phyloP scores from a whole-genome alignment of 2,329 filamentous ascomycete species.

The Trichoderma lentiforme region DNA sequence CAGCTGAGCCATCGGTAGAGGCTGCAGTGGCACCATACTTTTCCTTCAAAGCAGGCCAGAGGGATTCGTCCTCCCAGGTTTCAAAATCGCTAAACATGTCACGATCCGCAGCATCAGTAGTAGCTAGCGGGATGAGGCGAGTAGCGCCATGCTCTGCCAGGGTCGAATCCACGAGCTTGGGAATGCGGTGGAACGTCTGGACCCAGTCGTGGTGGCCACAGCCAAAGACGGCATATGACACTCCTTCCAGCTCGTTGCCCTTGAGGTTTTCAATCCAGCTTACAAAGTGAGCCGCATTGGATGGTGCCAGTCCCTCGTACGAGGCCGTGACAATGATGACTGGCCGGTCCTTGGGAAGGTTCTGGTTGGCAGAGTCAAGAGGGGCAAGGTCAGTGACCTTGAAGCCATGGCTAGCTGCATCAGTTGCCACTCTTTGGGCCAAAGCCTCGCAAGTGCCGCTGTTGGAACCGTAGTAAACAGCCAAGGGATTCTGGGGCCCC shows the following conservation, averaged over 20 bases:
- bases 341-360: slow-evolving; percentile 57
- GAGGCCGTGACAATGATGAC: slow-evolving; percentile 66
- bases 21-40: slow-evolving; percentile 39
- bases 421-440: slow-evolving; percentile 58
- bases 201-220: slow-evolving; percentile 59
- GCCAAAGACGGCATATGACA: slow-evolving; percentile 67
- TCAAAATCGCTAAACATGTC: slow-evolving; percentile 69
- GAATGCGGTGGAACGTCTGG: slow-evolving; percentile 64
- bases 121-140: slow-evolving; percentile 45
- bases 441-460: slow-evolving; percentile 71
- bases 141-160: slow-evolving; percentile 39
- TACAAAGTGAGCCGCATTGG: slow-evolving; percentile 68
- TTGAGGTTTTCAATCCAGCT: slow-evolving; percentile 59
- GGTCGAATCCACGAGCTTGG: slow-evolving; percentile 56
- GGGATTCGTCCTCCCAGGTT: slow-evolving; percentile 58
- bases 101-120: slow-evolving; percentile 57
- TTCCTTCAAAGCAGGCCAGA: slow-evolving; percentile 49
- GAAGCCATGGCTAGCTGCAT: slow-evolving; percentile 60
- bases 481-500: slow-evolving; percentile 44
- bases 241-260: slow-evolving; percentile 49
- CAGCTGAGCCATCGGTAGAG: slow-evolving; percentile 5
- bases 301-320: slow-evolving; percentile 71
- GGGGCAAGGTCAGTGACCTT: slow-evolving; percentile 48
- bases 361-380: slow-evolving; percentile 60
- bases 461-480: slow-evolving; percentile 72